phyloP scores from a whole-genome alignment of 371 early-diverging fungal genomes.

The Actinomortierella wolfii region DNA sequence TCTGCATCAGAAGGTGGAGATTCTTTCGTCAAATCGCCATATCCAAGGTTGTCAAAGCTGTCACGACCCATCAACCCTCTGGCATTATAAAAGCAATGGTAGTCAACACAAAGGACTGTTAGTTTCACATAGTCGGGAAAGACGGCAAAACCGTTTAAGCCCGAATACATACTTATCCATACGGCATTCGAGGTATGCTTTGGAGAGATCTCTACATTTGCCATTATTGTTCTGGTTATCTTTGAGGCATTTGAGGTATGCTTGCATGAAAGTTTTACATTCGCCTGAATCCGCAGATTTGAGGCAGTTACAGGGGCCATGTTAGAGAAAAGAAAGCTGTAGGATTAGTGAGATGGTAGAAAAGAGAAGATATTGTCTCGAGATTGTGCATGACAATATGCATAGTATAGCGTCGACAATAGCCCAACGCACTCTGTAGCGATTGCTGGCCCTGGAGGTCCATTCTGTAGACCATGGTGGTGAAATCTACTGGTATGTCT shows the following conservation, averaged over 20 bases:
- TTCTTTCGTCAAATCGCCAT: conserved; percentile 45
- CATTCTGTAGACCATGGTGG: no score
- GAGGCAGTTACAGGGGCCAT: background rate
- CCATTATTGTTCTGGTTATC: conserved; percentile 69
- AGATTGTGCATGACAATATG: no score
- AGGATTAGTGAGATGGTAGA: background rate
- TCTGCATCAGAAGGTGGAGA: no score
- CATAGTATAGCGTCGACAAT: no score
- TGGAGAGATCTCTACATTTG: conserved; percentile 71
- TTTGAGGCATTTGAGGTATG: conserved; percentile 77
- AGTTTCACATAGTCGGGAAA: background rate
- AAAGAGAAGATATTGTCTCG: no score
- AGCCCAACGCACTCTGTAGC: no score
- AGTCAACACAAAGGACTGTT: background rate
- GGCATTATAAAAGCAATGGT: conserved; percentile 4
- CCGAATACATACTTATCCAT: conserved; percentile 72
- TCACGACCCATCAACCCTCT: conserved; percentile 76
- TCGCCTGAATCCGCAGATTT: no score
- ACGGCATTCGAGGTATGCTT: conserved; percentile 77
- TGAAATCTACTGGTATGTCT: no score
- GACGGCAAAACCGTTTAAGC: background rate
- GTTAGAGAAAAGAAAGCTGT: background rate
- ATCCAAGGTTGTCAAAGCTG: conserved; percentile 73
- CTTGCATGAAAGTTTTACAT: conserved; percentile 71
- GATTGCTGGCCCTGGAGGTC: no score